These are phyloP conservation scores for Collybia sordida DNA, from an alignment of 768 basidiomycete species.

Conservation along the genomic window DNA sequence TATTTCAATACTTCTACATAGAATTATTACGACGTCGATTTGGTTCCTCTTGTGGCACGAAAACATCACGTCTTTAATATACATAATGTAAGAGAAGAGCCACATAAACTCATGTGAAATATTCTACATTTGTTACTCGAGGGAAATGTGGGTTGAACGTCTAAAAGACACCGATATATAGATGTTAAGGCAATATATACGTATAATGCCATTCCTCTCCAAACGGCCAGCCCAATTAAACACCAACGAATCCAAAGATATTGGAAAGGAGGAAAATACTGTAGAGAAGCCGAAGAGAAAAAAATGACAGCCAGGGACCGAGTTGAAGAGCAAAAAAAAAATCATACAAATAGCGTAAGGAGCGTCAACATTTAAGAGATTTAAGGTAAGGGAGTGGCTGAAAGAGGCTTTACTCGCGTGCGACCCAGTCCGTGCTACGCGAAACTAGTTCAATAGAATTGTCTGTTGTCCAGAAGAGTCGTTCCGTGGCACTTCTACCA, in stretches of 20 bases:
- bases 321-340: too few relatives aligned
- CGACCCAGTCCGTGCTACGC: conserved; percentile 85
- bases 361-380: conserved; percentile 14
- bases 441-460: conserved; percentile 85
- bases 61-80: too few relatives aligned
- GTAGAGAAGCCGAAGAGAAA: conserved; percentile 5
- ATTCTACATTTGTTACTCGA: too few relatives aligned
- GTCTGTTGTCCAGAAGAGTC: conserved; percentile 91
- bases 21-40: too few relatives aligned
- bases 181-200: background rate
- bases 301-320: background rate
- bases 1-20: too few relatives aligned
- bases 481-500: conserved; percentile 85
- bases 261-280: conserved; percentile 2
- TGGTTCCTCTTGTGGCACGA: too few relatives aligned
- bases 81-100: too few relatives aligned
- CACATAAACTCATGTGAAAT: too few relatives aligned
- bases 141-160: background rate
- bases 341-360: conserved; percentile 14
- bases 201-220: background rate
- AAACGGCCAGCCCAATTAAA: conserved; percentile 12
- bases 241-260: conserved; percentile 7
- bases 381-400: background rate
- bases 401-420: conserved; percentile 49
- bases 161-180: background rate